phyloP scores from a whole-genome alignment of 2,329 filamentous ascomycete genomes.

The Phaeosphaeriaceae sp. region DNA sequence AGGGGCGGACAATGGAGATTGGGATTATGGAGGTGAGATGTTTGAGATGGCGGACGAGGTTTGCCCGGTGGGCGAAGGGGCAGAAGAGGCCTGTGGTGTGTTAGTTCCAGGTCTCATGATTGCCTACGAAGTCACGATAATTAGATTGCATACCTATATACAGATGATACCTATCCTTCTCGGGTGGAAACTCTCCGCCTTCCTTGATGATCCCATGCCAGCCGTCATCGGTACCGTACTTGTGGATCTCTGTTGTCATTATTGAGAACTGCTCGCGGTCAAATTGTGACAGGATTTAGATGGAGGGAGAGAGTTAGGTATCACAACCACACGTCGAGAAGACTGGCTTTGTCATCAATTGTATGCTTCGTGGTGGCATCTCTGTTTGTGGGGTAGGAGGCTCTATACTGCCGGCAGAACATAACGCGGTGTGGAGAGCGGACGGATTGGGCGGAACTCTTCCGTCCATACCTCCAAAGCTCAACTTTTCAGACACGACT shows the following conservation, averaged over 20 bases:
- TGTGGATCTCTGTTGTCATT: slow-evolving; percentile 36
- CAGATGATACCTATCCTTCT: slow-evolving; percentile 62
- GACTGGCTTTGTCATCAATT: neutral
- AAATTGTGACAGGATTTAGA: neutral
- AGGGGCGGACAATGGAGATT: slow-evolving; percentile 67
- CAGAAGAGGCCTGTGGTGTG: slow-evolving; percentile 64
- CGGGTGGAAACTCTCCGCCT: slow-evolving; percentile 57
- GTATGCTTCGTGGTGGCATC: neutral
- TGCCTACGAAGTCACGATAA: neutral
- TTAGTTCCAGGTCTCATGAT: neutral
- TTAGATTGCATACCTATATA: slow-evolving; percentile 54
- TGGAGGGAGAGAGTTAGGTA: too few species aligned
- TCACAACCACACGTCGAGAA: neutral
- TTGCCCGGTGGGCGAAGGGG: slow-evolving; percentile 68
- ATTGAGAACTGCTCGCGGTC: neutral
- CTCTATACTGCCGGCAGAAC: neutral
- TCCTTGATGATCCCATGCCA: slow-evolving; percentile 61
- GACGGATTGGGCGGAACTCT: neutral
- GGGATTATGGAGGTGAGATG: slow-evolving; percentile 62
- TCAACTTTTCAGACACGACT: neutral
- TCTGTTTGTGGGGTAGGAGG: neutral
- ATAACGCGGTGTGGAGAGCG: neutral
- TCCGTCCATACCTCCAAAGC: neutral
- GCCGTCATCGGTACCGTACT: slow-evolving; percentile 51
- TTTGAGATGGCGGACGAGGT: slow-evolving; percentile 65